These are phyloP conservation scores for Decorospora gaudefroyi DNA, from an alignment of 2,329 filamentous ascomycete species.

Conservation along the genomic window DNA sequence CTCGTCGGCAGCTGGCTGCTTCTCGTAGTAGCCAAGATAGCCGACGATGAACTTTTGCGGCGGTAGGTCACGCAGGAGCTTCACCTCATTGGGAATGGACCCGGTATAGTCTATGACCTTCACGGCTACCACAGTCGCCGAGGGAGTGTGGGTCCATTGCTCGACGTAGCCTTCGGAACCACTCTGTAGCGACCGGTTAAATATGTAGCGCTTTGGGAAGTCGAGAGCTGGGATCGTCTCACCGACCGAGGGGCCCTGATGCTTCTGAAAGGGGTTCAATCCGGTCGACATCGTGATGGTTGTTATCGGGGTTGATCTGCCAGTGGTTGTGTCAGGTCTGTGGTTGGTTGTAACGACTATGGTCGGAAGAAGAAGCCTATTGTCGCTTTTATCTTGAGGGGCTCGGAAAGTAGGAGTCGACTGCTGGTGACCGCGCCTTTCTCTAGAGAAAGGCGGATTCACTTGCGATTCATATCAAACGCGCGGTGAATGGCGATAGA, in stretches of 20 bases:
- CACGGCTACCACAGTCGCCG: slow-evolving; percentile 14
- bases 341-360: neutral
- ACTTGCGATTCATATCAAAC: too few relatives aligned
- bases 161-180: slow-evolving; percentile 21
- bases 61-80: slow-evolving; percentile 16
- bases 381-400: neutral
- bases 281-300: neutral
- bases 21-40: slow-evolving; percentile 9
- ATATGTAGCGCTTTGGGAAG: neutral
- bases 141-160: slow-evolving; percentile 10
- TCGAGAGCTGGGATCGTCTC: neutral
- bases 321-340: too few relatives aligned
- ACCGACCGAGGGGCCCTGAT: too few relatives aligned
- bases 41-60: slow-evolving; percentile 17
- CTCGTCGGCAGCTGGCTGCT: neutral
- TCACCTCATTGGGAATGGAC: slow-evolving; percentile 11
- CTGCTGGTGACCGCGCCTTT: neutral
- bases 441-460: too few relatives aligned
- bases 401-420: neutral
- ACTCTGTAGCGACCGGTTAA: neutral
- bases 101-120: slow-evolving; percentile 13
- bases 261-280: neutral
- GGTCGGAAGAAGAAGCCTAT: neutral
- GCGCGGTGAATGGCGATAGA: too few relatives aligned
- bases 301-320: too few relatives aligned